These are phyloP conservation scores for Onygena corvina DNA, from an alignment of 2,329 filamentous ascomycete genomes.

Conservation along the genomic window DNA sequence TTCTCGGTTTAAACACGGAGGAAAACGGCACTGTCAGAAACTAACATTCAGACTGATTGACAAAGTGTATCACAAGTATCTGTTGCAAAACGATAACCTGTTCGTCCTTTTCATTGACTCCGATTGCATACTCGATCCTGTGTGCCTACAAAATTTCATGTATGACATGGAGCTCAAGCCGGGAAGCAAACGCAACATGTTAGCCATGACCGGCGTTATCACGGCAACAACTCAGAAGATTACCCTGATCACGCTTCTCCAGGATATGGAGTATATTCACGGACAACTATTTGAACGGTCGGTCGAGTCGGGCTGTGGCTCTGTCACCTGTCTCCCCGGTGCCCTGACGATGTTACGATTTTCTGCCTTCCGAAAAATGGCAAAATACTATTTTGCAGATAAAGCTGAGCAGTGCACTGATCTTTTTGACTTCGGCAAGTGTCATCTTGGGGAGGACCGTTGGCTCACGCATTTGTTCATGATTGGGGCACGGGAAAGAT, in stretches of 20 bases:
- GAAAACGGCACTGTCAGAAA: conserved; percentile 90
- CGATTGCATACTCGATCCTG: conserved; percentile 82
- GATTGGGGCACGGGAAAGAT: conserved; percentile 85
- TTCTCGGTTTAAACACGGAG: conserved; percentile 83
- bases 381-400: conserved; percentile 96
- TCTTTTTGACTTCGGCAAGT: conserved; percentile 92
- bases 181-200: conserved; percentile 80
- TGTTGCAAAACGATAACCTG: conserved; percentile 76
- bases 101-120: conserved; percentile 97
- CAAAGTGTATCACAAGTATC: conserved; percentile 76
- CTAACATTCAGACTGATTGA: conserved; percentile 86
- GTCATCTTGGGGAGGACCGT: conserved; percentile 85
- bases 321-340: conserved; percentile 87
- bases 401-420: conserved; percentile 93
- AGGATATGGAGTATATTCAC: conserved; percentile 98
- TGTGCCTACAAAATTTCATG: conserved; percentile 93
- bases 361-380: conserved; percentile 91
- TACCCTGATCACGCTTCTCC: conserved; percentile 77
- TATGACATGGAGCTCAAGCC: conserved; percentile 98
- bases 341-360: conserved; percentile 93
- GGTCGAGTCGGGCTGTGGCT: conserved; percentile 85
- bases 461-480: conserved; percentile 98
- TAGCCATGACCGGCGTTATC: conserved; percentile 96
- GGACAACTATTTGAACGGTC: conserved; percentile 92
- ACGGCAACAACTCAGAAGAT: conserved; percentile 85